Evolutionary conservation across 352 stramenopile genomes (phyloP), one percentile per base, ranked within the genome.

Genomic region (Hyaloperonospora arabidopsidis): DNA sequence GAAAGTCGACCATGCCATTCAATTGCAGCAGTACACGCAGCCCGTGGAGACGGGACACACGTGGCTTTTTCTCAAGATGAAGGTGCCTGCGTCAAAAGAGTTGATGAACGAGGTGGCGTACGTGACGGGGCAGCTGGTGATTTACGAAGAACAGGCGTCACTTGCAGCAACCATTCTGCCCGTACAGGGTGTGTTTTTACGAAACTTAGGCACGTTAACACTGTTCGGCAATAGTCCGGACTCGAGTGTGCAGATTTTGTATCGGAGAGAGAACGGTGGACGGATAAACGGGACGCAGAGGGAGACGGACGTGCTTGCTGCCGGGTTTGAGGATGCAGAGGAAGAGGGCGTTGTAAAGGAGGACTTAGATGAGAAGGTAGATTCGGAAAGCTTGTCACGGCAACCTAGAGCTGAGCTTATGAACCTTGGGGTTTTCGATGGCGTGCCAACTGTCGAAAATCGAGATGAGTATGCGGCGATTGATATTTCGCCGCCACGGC

Each of bases 21-120:
- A 92, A 45, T n/a, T 84, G 46, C 76, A 89, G 57, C 74, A 87
- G 52, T 87, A 82, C 63, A 81, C 77, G 34, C 72, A 89, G 52
- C 76, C 78, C 7, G 75, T 87, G 45, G 79, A 89, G 41, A 68
- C 62, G 7, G 82, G 82, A 13, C 70, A 87, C 44, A 84, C 79
- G 57, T 92, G 82, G 82, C 59, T 92, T 2, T 76, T 92, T 21
- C 59, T 92, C 5, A 89, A 87, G 63, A 89, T 87, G 75, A 89
- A 89, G 60, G 58, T 68, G 18, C 74, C 82, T 2, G 75, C 77
- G 1, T 72, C 72, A 4, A 87, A 88, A 23, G 82, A 89, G 21
- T 48, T 92, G 23, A 73, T 53, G 14, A 67, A 70, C 11, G 82
- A 92, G 36, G 75, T 89, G 38, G 70, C 79, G 13, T 92, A 92